These are phyloP conservation scores for Xylaria intraflava DNA, from an alignment of 495 filamentous ascomycete species.

Conservation along the genomic window DNA sequence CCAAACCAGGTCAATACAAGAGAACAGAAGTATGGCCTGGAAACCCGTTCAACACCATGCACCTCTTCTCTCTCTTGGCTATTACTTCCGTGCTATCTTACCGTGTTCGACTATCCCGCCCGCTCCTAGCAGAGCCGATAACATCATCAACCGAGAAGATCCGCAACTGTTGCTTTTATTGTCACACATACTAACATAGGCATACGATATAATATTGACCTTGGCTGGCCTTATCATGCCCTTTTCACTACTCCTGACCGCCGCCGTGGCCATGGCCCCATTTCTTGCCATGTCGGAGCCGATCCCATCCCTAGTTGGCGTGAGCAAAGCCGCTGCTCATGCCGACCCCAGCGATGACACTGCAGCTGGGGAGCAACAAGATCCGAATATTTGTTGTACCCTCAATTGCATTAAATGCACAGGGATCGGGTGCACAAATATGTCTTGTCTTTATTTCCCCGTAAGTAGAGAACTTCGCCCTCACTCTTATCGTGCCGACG, in stretches of 20 bases:
- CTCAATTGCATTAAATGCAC: not conserved
- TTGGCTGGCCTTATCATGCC: not conserved
- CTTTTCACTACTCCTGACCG: conserved; percentile 1
- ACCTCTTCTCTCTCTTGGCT: not conserved
- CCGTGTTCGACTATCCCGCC: too few species aligned
- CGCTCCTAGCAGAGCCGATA: too few species aligned
- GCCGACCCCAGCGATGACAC: not conserved
- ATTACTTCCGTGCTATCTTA: too few species aligned
- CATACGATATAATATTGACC: too few species aligned
- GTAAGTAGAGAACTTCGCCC: not conserved
- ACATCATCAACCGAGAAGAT: too few species aligned
- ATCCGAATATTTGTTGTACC: not conserved
- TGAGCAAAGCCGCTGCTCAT: not conserved
- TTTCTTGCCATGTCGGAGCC: not conserved
- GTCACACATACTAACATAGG: too few species aligned
- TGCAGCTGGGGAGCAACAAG: not conserved
- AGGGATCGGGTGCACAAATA: not conserved
- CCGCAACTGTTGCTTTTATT: too few species aligned
- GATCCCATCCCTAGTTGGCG: not conserved
- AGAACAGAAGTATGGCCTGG: not conserved
- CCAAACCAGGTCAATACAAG: not conserved
- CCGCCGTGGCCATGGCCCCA: not conserved
- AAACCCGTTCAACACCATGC: not conserved
- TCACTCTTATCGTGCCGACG: too few species aligned
- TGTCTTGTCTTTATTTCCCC: not conserved